Conservation (phyloP, 2,329 filamentous ascomycete genomes). For the Fusarium verrucosum region DNA sequence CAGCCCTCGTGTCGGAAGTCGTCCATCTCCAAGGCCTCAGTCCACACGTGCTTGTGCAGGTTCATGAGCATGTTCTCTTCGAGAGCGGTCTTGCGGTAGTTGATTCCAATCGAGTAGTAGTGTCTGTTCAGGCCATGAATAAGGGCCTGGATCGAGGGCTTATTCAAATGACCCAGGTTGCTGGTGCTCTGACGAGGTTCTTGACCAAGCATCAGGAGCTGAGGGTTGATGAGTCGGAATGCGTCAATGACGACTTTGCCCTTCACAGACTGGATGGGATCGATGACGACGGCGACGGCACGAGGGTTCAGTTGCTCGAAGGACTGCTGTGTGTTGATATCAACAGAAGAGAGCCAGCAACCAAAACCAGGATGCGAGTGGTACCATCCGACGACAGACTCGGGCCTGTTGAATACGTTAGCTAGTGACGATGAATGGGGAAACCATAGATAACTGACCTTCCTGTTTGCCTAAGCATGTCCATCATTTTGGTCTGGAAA, state of each 20-base stretch:
- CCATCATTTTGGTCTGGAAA: slow-evolving; percentile 99
- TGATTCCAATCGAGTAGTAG: slow-evolving; percentile 99
- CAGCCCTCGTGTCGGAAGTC: slow-evolving; percentile 88
- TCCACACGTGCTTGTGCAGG: slow-evolving; percentile 99
- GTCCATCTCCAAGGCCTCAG: slow-evolving; percentile 95
- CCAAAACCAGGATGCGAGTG: slow-evolving; percentile 99
- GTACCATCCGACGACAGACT: slow-evolving; percentile 99
- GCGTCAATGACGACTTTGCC: slow-evolving; percentile 99
- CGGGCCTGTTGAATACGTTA: slow-evolving; percentile 68
- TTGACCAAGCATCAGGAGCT: slow-evolving; percentile 97
- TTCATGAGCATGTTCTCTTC: slow-evolving; percentile 99
- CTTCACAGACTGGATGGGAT: slow-evolving; percentile 99
- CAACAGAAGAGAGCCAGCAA: slow-evolving; percentile 98
- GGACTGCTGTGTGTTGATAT: slow-evolving; percentile 99
- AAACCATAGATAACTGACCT: slow-evolving; percentile 65
- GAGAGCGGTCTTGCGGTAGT: slow-evolving; percentile 95
- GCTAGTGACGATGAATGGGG: slow-evolving; percentile 5
- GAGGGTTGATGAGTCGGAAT: slow-evolving; percentile 97
- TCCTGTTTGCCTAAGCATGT: slow-evolving; percentile 97
- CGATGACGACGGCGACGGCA: slow-evolving; percentile 96
- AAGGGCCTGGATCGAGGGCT: slow-evolving; percentile 98
- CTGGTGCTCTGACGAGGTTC: slow-evolving; percentile 98
- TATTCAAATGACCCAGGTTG: slow-evolving; percentile 97
- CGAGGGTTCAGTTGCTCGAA: slow-evolving; percentile 98
- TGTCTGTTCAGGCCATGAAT: slow-evolving; percentile 98